phyloP scores from a whole-genome alignment of 495 filamentous ascomycete species.

The Jackrogersella multiformis region DNA sequence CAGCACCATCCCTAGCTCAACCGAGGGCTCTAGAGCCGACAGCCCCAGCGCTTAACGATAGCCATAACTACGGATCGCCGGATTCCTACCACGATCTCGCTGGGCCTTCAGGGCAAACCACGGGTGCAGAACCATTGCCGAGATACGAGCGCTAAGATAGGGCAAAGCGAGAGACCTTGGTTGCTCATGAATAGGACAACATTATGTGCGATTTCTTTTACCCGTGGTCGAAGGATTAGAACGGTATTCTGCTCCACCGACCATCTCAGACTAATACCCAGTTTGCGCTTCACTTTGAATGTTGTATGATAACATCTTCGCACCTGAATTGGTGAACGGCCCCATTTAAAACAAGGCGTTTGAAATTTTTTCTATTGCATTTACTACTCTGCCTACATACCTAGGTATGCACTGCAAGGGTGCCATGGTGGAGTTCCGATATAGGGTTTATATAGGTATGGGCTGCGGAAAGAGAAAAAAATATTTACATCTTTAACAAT shows the following conservation, averaged over 20 bases:
- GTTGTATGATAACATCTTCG: conserved; percentile 20
- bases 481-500: neutral
- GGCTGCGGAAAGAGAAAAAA: neutral
- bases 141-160: conserved; percentile 53
- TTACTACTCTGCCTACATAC: neutral
- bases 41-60: conserved; percentile 73
- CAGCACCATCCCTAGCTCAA: conserved; percentile 30
- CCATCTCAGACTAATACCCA: conserved; percentile 15
- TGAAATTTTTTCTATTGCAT: conserved; percentile 8
- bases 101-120: conserved; percentile 29
- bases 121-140: conserved; percentile 53
- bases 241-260: neutral
- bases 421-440: neutral
- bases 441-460: conserved; percentile 7
- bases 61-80: conserved; percentile 61
- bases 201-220: neutral
- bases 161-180: neutral
- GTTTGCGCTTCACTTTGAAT: conserved; percentile 4
- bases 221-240: neutral
- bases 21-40: conserved; percentile 56
- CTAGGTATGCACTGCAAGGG: neutral
- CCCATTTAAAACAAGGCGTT: conserved; percentile 16
- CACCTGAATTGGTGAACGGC: conserved; percentile 9
- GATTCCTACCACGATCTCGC: conserved; percentile 46
- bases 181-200: neutral